Evolutionary conservation across 2,329 filamentous ascomycete genomes (phyloP), one percentile per base, ranked within the genome.

Genomic region (Pestalotiopsis sp.): DNA sequence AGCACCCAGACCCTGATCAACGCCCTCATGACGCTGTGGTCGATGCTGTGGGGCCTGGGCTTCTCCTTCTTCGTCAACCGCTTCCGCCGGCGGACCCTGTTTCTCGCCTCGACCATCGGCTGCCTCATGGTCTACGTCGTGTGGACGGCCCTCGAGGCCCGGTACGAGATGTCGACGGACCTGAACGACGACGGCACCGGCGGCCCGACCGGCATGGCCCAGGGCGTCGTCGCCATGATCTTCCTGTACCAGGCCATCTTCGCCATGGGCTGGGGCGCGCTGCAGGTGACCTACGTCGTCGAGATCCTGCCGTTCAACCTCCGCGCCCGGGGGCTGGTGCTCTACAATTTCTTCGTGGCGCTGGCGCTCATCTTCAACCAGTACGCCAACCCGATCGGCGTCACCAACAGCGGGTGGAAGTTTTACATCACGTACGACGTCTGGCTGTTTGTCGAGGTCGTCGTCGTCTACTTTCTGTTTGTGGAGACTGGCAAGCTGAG

Each of bases 11-110:
- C 74, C 17, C 66, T 77, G 25, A 80, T 80, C 71, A 79, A 79
- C 81, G 1, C 82, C 83, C 72, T 85, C 81, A 77, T 82, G 77
- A 70, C 69, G 63, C 83, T 84, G 36, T 86, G 85, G 74, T 83
- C 79, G 56, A 75, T 86, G 20, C 79, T 85, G 67, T 81, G 77
- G 64, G 84, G 85, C 73, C 84, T 86, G 66, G 80, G 81, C 27
- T 83, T 71, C 62, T 83, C 83, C 23, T 75, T 85, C 67, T 74
- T 84, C 14, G 70, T 73, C 49, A 69, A 73, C 58, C 67, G 65
- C 61, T 69, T 71, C 62, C 63, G 72, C 41, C 62, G 75, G 12
- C 74, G 76, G 1, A 67, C 71, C 3, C 64, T 77, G 52, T 78
- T 75, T 70, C 66, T 79, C 3, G 60, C 49, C 4, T 75, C 74